phyloP scores from a whole-genome alignment of 192 early-diverging fungal species.

The Rhizoclosmatium globosum region DNA sequence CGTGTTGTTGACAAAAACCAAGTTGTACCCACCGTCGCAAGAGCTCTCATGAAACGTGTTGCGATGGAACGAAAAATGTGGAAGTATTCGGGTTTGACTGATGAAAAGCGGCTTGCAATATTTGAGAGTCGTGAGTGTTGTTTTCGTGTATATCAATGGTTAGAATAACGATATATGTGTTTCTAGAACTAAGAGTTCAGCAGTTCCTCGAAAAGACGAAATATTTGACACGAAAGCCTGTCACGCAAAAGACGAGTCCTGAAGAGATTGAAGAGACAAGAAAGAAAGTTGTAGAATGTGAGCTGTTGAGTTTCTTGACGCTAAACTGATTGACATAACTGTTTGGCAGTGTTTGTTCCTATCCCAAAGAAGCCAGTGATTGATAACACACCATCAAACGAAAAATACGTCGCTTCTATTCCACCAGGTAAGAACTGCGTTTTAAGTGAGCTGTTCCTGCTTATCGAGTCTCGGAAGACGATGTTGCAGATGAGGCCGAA shows the following conservation, averaged over 20 bases:
- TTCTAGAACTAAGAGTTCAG: neutral
- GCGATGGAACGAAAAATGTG: neutral
- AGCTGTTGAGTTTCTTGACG: neutral
- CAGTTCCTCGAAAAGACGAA: conserved; percentile 1
- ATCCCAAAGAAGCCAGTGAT: neutral
- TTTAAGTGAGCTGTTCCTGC: neutral
- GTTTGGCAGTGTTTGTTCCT: neutral
- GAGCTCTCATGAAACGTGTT: neutral
- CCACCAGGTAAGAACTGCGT: neutral
- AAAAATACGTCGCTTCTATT: conserved; percentile 1
- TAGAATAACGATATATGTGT: neutral
- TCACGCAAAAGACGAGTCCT: neutral
- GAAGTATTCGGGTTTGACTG: conserved; percentile 5
- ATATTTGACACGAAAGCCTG: neutral
- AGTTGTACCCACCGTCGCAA: neutral
- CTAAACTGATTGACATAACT: neutral
- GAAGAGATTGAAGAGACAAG: neutral
- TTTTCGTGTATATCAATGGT: neutral
- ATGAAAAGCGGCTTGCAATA: neutral
- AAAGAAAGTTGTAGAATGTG: neutral
- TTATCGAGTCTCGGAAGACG: neutral
- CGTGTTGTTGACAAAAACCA: neutral
- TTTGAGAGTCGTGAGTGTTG: neutral
- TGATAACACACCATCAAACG: neutral
- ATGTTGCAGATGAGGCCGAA: neutral